Percentiles rank a stretch among this genome's conserved stretches.
phyloP scores from a whole-genome alignment of 371 early-diverging fungal species.

The Syncephalis fuscata region DNA sequence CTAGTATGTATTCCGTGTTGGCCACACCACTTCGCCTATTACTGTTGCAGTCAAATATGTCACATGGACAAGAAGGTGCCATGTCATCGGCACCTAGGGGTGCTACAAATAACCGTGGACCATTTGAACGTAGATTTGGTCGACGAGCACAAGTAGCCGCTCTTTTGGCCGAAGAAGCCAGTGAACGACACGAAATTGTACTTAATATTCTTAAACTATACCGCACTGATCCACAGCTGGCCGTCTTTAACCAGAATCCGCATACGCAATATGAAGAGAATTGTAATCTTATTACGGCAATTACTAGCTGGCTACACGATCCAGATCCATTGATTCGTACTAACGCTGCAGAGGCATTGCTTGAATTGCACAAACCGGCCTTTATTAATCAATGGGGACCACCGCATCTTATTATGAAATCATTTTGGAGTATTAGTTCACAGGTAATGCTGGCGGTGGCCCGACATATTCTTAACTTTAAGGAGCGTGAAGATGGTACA shows the following conservation, averaged over 20 bases:
- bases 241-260: constrained; percentile 16
- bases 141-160: constrained; percentile 16
- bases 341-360: constrained; percentile 51
- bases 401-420: constrained; percentile 26
- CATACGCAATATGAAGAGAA: constrained; percentile 38
- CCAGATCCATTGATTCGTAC: constrained; percentile 36
- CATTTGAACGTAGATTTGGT: constrained; percentile 13
- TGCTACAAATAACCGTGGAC: constrained; percentile 3
- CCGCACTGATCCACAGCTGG: constrained; percentile 50
- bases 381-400: constrained; percentile 48
- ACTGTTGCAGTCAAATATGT: constrained; percentile 33
- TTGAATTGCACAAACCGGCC: constrained; percentile 33
- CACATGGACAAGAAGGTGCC: constrained; percentile 15
- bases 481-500: constrained; percentile 31
- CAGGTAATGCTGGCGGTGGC: constrained; percentile 32
- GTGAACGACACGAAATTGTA: constrained; percentile 53
- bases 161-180: constrained; percentile 21
- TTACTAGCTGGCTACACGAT: constrained; percentile 50
- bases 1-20: constrained; percentile 40
- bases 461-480: constrained; percentile 24
- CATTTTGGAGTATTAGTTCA: constrained; percentile 51
- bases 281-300: constrained; percentile 35
- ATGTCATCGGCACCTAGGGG: too few relatives aligned
- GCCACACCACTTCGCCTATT: constrained; percentile 47
- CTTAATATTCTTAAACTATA: constrained; percentile 55